phyloP scores from a whole-genome alignment of 2,329 filamentous ascomycete species.

The Chaetomium sp. region DNA sequence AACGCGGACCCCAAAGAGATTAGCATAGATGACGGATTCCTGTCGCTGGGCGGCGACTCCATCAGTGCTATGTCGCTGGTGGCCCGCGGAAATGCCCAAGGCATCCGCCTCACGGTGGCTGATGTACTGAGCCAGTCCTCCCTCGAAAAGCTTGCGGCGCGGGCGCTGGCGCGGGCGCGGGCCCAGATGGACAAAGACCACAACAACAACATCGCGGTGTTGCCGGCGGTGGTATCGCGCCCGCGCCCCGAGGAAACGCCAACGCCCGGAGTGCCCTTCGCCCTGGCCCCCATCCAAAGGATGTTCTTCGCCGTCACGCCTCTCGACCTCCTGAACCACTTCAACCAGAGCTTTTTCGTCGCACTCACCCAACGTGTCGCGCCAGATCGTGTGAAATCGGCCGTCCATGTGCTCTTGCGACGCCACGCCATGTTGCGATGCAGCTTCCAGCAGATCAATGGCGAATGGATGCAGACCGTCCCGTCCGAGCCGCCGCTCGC shows the following conservation, averaged over 20 bases:
- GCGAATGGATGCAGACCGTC: neutral
- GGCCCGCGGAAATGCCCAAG: neutral
- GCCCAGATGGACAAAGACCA: neutral
- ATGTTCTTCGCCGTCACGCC: neutral
- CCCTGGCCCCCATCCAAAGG: neutral
- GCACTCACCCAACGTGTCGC: neutral
- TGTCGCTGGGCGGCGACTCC: neutral
- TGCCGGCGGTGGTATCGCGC: neutral
- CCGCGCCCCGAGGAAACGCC: neutral
- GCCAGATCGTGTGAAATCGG: neutral
- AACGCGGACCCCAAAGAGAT: neutral
- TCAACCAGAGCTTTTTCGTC: neutral
- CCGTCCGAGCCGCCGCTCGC: neutral
- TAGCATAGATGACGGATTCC: neutral
- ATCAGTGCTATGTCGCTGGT: neutral
- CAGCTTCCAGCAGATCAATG: neutral
- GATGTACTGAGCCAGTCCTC: neutral
- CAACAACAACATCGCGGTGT: neutral
- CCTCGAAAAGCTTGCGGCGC: neutral
- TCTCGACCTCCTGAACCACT: neutral
- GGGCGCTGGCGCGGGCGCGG: neutral
- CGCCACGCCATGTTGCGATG: neutral
- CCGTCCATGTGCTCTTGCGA: neutral
- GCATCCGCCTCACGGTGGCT: neutral
- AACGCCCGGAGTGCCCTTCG: neutral